phyloP scores from a whole-genome alignment of 139 green algal genomes.

The Tetradesmus lagerheimii region DNA sequence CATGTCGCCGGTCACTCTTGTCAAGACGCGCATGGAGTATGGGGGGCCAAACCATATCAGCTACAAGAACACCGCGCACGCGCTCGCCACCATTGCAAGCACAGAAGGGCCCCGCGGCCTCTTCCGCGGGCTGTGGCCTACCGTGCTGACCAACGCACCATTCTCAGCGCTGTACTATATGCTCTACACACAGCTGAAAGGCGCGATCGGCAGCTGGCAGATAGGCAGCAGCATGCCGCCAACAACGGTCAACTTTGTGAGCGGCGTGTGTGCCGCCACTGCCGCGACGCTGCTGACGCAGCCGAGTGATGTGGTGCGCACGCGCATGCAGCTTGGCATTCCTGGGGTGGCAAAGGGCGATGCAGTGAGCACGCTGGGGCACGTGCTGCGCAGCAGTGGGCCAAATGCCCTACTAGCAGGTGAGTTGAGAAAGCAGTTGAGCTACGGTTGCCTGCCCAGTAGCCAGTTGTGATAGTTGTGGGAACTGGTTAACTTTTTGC shows the following conservation, averaged over 20 bases:
- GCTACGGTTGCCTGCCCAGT: not conserved
- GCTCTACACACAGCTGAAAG: slow-evolving; percentile 83
- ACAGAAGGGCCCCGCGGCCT: slow-evolving; percentile 74
- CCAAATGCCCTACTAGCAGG: slow-evolving; percentile 47
- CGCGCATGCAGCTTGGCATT: slow-evolving; percentile 82
- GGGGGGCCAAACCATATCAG: slow-evolving; percentile 21
- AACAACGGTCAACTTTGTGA: slow-evolving; percentile 77
- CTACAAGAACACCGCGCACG: slow-evolving; percentile 76
- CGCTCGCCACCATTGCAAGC: slow-evolving; percentile 68
- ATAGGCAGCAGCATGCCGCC: slow-evolving; percentile 40
- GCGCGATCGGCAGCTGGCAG: not conserved
- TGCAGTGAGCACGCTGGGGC: slow-evolving; percentile 17
- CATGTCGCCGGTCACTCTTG: slow-evolving; percentile 91
- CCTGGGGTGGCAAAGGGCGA: slow-evolving; percentile 11
- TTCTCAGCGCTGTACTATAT: slow-evolving; percentile 97
- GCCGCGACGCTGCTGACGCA: slow-evolving; percentile 90
- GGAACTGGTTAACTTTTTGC: too few species aligned
- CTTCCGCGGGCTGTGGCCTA: slow-evolving; percentile 83
- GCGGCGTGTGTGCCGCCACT: slow-evolving; percentile 75
- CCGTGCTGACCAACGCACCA: slow-evolving; percentile 90
- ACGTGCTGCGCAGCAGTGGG: slow-evolving; percentile 35
- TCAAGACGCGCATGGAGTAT: slow-evolving; percentile 99
- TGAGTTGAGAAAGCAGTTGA: not conserved
- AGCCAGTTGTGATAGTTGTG: too few species aligned
- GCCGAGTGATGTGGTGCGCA: slow-evolving; percentile 87